phyloP scores from a whole-genome alignment of 371 early-diverging fungal genomes.

The Mortierella sp. region DNA sequence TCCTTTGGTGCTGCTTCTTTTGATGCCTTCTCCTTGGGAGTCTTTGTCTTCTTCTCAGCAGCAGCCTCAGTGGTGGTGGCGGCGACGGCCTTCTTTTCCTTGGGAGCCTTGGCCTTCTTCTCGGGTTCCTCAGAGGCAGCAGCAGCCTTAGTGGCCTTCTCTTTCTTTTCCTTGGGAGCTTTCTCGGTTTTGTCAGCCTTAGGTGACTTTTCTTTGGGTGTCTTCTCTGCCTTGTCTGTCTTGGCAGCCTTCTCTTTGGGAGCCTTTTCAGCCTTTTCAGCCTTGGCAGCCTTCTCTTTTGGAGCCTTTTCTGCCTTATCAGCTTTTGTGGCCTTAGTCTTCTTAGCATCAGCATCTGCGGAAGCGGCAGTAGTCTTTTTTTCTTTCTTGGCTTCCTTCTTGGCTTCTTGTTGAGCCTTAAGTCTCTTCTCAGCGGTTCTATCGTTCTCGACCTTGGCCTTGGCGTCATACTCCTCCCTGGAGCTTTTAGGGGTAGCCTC shows the following conservation, averaged over 20 bases:
- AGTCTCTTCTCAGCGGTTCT: slow-evolving; percentile 36
- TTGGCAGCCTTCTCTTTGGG: slow-evolving; percentile 15
- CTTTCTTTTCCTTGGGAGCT: slow-evolving; percentile 9
- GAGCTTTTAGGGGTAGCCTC: slow-evolving; percentile 23
- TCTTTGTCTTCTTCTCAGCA: slow-evolving; percentile 26
- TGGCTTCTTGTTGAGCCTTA: slow-evolving; percentile 18
- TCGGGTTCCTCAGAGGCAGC: neutral
- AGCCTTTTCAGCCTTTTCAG: slow-evolving; percentile 24
- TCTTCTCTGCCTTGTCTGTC: neutral
- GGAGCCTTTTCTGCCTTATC: slow-evolving; percentile 25
- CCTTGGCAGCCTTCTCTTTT: slow-evolving; percentile 25
- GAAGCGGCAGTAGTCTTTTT: slow-evolving; percentile 20
- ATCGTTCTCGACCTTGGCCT: slow-evolving; percentile 42
- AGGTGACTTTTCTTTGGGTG: too few relatives aligned
- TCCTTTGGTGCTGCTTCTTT: slow-evolving; percentile 11
- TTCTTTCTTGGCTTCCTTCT: slow-evolving; percentile 32
- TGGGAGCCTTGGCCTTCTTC: slow-evolving; percentile 36
- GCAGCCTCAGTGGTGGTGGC: neutral
- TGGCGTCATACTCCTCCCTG: slow-evolving; percentile 32
- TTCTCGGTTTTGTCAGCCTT: neutral
- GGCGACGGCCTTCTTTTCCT: neutral
- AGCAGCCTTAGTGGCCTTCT: slow-evolving; percentile 1
- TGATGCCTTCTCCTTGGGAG: neutral
- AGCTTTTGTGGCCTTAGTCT: slow-evolving; percentile 35
- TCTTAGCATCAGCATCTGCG: neutral